Evolutionary conservation across 495 filamentous ascomycete genomes (phyloP).

Genomic region (Hypoxylon cercidicola): DNA sequence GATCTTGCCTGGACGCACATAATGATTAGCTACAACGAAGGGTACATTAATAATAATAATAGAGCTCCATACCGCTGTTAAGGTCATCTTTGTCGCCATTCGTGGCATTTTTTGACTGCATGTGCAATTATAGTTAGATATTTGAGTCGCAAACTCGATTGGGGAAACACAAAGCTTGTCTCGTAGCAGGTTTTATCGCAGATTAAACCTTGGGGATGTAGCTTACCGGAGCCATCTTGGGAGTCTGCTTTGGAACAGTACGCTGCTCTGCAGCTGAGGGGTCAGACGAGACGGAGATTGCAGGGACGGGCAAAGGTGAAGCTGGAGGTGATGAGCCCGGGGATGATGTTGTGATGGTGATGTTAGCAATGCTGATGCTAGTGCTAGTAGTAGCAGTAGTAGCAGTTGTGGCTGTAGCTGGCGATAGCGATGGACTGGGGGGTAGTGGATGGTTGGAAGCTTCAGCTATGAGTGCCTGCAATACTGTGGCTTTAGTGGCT

Average conservation of each 20-base stretch:
- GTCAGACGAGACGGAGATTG: conserved; percentile 44
- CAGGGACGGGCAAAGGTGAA: conserved; percentile 44
- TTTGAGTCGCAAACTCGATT: conserved; percentile 16
- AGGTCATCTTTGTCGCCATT: conserved; percentile 53
- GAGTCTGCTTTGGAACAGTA: conserved; percentile 45
- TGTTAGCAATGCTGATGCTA: conserved; percentile 45
- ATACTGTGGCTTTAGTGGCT: conserved; percentile 48
- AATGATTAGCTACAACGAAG: conserved; percentile 35
- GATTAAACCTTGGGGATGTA: conserved; percentile 20
- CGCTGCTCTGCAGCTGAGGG: conserved; percentile 48
- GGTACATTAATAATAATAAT: not conserved
- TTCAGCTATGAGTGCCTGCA: conserved; percentile 40
- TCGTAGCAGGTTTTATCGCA: conserved; percentile 17
- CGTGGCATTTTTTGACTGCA: conserved; percentile 45
- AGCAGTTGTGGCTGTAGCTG: conserved; percentile 48
- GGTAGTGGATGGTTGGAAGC: conserved; percentile 64
- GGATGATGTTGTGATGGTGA: conserved; percentile 51
- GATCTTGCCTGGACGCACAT: conserved; percentile 68
- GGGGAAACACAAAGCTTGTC: conserved; percentile 10
- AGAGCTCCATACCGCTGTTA: conserved; percentile 47
- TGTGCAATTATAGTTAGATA: conserved; percentile 23
- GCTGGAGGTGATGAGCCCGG: conserved; percentile 42
- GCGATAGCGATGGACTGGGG: conserved; percentile 58
- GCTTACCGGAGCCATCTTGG: conserved; percentile 72
- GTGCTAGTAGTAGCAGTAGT: conserved; percentile 27